A percentile compares a stretch with the other conserved stretches of the same genome.
These are phyloP conservation scores for Collybiopsis confluens DNA, from an alignment of 768 basidiomycete species.

Conservation along the genomic window DNA sequence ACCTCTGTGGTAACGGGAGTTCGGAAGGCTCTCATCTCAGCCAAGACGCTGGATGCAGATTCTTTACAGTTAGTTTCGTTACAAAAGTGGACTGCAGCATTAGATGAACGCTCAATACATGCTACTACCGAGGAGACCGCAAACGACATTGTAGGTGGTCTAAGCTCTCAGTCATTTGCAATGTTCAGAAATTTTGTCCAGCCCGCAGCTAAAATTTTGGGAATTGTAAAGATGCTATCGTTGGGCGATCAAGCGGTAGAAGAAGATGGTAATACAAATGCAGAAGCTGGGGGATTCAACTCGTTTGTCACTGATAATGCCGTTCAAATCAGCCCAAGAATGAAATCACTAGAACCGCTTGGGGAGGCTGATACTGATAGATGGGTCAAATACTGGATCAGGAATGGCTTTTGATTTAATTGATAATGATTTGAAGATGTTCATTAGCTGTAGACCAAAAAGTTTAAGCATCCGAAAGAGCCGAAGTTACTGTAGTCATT, in stretches of 20 bases:
- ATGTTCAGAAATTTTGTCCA: background rate
- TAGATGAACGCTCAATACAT: background rate
- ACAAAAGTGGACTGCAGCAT: background rate
- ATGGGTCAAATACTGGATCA: slow-evolving; percentile 19
- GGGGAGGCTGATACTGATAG: slow-evolving; percentile 10
- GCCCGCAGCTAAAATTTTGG: slow-evolving; percentile 1
- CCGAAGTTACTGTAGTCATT: too few species aligned
- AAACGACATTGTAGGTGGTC: background rate
- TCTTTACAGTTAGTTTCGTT: background rate
- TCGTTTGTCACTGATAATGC: slow-evolving; percentile 12
- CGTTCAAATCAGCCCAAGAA: slow-evolving; percentile 10
- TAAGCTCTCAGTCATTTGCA: background rate
- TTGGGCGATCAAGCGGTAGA: background rate
- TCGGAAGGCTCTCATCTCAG: background rate
- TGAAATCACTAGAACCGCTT: slow-evolving; percentile 12
- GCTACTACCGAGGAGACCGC: background rate
- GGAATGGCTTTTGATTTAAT: background rate
- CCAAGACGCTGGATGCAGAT: background rate
- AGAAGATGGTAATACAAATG: background rate
- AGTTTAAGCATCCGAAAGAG: too few species aligned
- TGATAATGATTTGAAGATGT: too few species aligned
- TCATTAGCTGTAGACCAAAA: too few species aligned
- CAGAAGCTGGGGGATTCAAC: slow-evolving; percentile 2
- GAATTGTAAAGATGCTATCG: background rate
- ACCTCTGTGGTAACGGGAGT: background rate